A percentile compares a stretch with the other conserved stretches of the same genome.
phyloP scores from a whole-genome alignment of 2,329 filamentous ascomycete species.

The Alternaria tenuissima region DNA sequence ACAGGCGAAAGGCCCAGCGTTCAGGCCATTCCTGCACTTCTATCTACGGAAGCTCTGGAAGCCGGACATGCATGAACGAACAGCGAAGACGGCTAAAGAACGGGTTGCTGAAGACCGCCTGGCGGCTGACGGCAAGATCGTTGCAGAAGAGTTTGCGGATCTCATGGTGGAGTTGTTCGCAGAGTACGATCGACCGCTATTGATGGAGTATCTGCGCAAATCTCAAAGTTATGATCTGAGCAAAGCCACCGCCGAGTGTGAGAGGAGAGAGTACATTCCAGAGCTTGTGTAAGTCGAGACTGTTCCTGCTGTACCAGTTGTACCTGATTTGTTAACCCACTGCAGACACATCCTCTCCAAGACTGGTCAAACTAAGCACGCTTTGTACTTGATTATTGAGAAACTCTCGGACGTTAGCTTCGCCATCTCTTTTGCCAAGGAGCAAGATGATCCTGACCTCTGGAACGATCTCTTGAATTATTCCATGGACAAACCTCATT shows the following conservation, averaged over 20 bases:
- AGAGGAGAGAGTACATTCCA: conserved; percentile 79
- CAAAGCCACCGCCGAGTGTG: conserved; percentile 78
- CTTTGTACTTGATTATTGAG: conserved; percentile 91
- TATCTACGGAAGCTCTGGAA: conserved; percentile 89
- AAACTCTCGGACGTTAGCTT: conserved; percentile 90
- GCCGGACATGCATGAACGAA: conserved; percentile 67
- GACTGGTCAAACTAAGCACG: conserved; percentile 91
- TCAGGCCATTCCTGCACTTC: conserved; percentile 84
- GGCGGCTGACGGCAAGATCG: conserved; percentile 66
- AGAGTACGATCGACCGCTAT: conserved; percentile 76
- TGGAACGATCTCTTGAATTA: conserved; percentile 96
- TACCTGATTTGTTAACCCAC: conserved; percentile 24
- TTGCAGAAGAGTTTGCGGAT: conserved; percentile 89
- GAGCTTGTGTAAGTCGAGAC: conserved; percentile 75
- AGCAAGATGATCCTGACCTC: conserved; percentile 88
- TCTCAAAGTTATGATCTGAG: conserved; percentile 91
- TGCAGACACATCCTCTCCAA: conserved; percentile 83
- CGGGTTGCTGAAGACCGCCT: conserved; percentile 53
- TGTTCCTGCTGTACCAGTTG: background rate
- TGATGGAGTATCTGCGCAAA: conserved; percentile 87
- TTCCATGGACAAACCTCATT: conserved; percentile 95
- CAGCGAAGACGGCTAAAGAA: conserved; percentile 49
- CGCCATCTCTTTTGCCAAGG: conserved; percentile 93
- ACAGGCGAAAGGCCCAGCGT: conserved; percentile 55
- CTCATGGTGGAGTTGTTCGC: conserved; percentile 87